Evolutionary conservation across 164 flowering plant species (phyloP).

Genomic region (Macadamia tetraphylla): DNA sequence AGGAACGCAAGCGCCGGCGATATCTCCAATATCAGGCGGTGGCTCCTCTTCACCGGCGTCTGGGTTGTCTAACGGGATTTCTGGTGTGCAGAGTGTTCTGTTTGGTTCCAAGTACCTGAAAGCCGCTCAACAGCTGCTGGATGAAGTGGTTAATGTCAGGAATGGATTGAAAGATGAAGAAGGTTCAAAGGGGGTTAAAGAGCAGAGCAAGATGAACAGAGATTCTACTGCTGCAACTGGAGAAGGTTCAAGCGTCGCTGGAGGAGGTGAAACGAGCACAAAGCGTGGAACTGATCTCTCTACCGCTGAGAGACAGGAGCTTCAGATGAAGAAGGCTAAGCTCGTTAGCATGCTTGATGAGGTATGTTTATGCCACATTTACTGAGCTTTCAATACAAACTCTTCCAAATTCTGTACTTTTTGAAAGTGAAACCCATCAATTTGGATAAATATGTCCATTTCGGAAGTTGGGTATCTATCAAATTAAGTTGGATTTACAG

Average conservation of each 20-base stretch:
- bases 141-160: constrained; percentile 84
- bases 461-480: constrained; percentile 8
- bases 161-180: constrained; percentile 39
- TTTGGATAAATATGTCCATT: neutral
- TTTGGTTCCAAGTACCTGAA: constrained; percentile 88
- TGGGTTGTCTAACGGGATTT: constrained; percentile 53
- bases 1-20: neutral
- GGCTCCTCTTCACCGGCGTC: constrained; percentile 59
- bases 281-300: constrained; percentile 49
- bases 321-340: constrained; percentile 98
- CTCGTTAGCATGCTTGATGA: constrained; percentile 92
- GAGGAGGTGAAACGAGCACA: constrained; percentile 34
- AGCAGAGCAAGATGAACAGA: constrained; percentile 28
- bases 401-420: neutral
- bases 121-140: constrained; percentile 80
- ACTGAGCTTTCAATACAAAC: neutral
- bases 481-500: constrained; percentile 6
- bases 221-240: constrained; percentile 30
- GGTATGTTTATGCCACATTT: constrained; percentile 27
- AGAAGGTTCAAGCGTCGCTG: constrained; percentile 24
- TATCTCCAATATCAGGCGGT: constrained; percentile 36
- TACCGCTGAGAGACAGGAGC: constrained; percentile 81
- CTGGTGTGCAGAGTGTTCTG: constrained; percentile 59
- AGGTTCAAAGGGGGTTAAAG: constrained; percentile 23
- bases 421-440: too few species aligned